Evolutionary conservation across 176 grass and related monocot species (phyloP), one percentile per base, ranked within the genome.

Genomic region (Cenchrus americanus): DNA sequence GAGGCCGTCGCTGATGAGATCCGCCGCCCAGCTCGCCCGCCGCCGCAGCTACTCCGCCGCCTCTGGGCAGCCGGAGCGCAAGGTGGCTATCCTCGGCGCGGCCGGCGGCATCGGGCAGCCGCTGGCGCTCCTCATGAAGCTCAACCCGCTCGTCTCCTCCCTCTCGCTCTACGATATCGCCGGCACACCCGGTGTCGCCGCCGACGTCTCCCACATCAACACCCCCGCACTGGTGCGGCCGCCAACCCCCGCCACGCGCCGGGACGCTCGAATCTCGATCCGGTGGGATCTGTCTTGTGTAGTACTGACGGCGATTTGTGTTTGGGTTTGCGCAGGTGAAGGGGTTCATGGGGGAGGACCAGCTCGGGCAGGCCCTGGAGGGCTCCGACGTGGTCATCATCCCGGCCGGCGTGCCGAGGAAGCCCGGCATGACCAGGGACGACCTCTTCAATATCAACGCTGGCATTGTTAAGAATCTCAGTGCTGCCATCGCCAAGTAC

Each of bases 401-500:
- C 61, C 92, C 89, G 1, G 92, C 92, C 0, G 92, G 92, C 4
- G 81, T 94, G 69, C 92, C 92, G 1, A 84, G 92, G 84, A 91
- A 94, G 71, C 92, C 92, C 6, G 92, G 92, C 30, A 94, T 94
- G 92, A 87, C 89, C 19, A 83, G 92, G 67, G 92, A 94, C 47
- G 92, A 94, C 49, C 86, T 94, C 21, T 94, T 94, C 81, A 91
- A 91, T 41, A 94, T 91, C 73, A 94, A 94, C 85, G 89, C 89
- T 0, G 77, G 87, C 48, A 94, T 94, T 19, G 92, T 94, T 15
- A 91, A 91, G 87, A 53, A 27, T 2, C 83, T 90, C 73, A 83
- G 84, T 50, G 65, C 84, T 27, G 92, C 86, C 50, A 88, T 94
- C 75, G 81, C 89, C 8, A 88, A 87, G 80, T 62, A 91, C 75